phyloP scores from a whole-genome alignment of 768 basidiomycete genomes.

The Tulasnella sp. region DNA sequence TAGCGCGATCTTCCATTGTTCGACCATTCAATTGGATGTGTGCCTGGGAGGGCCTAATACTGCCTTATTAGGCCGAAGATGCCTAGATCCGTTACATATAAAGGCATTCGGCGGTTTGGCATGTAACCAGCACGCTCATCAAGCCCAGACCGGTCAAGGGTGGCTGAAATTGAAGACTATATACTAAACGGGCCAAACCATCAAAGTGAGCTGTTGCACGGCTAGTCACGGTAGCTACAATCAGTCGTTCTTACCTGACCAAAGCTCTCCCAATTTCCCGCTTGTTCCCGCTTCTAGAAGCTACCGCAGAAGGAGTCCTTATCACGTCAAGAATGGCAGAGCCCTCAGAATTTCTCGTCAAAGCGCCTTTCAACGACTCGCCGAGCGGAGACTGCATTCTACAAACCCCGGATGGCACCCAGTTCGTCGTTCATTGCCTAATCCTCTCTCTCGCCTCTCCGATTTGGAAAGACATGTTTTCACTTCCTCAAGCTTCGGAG shows the following conservation, averaged over 20 bases:
- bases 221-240: too few species aligned
- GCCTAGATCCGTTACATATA: not conserved
- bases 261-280: not conserved
- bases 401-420: conserved; percentile 51
- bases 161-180: too few species aligned
- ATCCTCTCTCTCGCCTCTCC: conserved; percentile 56
- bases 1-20: not conserved
- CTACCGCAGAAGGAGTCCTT: not conserved
- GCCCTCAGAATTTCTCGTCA: not conserved
- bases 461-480: conserved; percentile 56
- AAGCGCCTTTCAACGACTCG: conserved; percentile 30
- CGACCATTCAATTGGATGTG: not conserved
- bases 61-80: not conserved
- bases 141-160: too few species aligned
- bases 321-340: not conserved
- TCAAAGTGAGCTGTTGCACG: too few species aligned
- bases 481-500: conserved; percentile 35
- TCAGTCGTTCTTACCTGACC: not conserved
- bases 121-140: too few species aligned
- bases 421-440: conserved; percentile 54
- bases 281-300: not conserved
- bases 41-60: not conserved
- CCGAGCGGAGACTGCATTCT: conserved; percentile 47
- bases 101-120: too few species aligned
- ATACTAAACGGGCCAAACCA: too few species aligned